Percentiles rank a stretch among this genome's conserved stretches.
phyloP scores from a whole-genome alignment of 2,329 filamentous ascomycete genomes.

The Grosmannia huntii region DNA sequence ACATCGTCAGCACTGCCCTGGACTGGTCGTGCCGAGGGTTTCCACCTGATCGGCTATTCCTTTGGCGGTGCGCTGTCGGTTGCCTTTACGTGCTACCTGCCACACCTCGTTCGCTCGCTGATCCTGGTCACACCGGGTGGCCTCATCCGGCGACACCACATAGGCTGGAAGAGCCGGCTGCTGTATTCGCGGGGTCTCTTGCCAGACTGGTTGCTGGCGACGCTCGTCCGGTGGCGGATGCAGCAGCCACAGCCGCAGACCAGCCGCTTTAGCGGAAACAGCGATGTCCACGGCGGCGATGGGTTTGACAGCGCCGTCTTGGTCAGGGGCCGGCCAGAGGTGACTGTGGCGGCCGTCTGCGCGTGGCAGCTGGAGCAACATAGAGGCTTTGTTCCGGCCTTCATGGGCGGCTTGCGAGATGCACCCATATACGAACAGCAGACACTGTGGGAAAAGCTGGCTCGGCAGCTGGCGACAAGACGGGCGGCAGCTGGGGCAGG shows the following conservation, averaged over 20 bases:
- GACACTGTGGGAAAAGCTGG: conserved; percentile 47
- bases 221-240: conserved; percentile 37
- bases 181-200: conserved; percentile 49
- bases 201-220: conserved; percentile 43
- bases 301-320: conserved; percentile 39
- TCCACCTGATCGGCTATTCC: conserved; percentile 67
- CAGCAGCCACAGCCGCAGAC: conserved; percentile 11
- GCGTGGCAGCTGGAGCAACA: conserved; percentile 58
- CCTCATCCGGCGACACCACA: conserved; percentile 49
- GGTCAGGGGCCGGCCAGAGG: conserved; percentile 27
- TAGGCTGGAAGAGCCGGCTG: conserved; percentile 47
- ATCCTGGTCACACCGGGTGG: conserved; percentile 57
- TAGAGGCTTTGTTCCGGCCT: conserved; percentile 54
- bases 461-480: conserved; percentile 33
- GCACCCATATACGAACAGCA: conserved; percentile 56
- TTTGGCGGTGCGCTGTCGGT: conserved; percentile 64
- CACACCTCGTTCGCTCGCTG: conserved; percentile 48
- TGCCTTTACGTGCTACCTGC: conserved; percentile 57
- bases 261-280: conserved; percentile 12
- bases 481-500: conserved; percentile 3
- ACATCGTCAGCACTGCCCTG: conserved; percentile 48
- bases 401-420: conserved; percentile 57
- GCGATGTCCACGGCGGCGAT: conserved; percentile 23
- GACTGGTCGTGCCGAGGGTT: conserved; percentile 35
- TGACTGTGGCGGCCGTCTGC: conserved; percentile 50